phyloP scores from a whole-genome alignment of 495 filamentous ascomycete genomes.

The Parmelia sp. region DNA sequence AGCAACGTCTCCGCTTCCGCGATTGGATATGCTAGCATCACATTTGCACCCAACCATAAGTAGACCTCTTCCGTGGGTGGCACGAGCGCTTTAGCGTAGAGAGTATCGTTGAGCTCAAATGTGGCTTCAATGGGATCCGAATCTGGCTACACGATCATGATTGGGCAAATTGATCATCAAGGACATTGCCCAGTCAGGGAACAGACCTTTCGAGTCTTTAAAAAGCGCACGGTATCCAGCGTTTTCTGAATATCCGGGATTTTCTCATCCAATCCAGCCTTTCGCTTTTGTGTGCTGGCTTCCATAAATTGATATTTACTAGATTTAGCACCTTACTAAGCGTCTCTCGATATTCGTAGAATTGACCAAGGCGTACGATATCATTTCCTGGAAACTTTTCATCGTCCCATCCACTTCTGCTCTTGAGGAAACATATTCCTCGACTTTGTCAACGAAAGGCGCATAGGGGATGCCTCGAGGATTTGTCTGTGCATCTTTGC shows the following conservation, averaged over 20 bases:
- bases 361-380: slow-evolving; percentile 53
- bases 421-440: slow-evolving; percentile 84
- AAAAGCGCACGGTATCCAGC: slow-evolving; percentile 83
- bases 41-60: slow-evolving; percentile 94
- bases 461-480: slow-evolving; percentile 89
- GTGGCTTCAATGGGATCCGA: slow-evolving; percentile 75
- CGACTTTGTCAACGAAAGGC: slow-evolving; percentile 93
- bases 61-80: slow-evolving; percentile 87
- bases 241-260: slow-evolving; percentile 97
- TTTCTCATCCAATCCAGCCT: slow-evolving; percentile 82
- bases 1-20: slow-evolving; percentile 78
- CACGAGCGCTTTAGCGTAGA: slow-evolving; percentile 82
- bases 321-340: background rate
- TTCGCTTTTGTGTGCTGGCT: slow-evolving; percentile 76
- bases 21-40: slow-evolving; percentile 93
- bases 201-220: slow-evolving; percentile 60
- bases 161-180: slow-evolving; percentile 3
- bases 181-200: background rate
- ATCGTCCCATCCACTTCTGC: slow-evolving; percentile 85
- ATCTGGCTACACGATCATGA: slow-evolving; percentile 26
- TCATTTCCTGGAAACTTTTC: slow-evolving; percentile 97
- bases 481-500: slow-evolving; percentile 63
- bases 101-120: slow-evolving; percentile 89
- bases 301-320: slow-evolving; percentile 99
- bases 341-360: too few species aligned